Evolutionary conservation across 1,284 basidiomycete species (phyloP).

Genomic region (Ustilago trichophora): DNA sequence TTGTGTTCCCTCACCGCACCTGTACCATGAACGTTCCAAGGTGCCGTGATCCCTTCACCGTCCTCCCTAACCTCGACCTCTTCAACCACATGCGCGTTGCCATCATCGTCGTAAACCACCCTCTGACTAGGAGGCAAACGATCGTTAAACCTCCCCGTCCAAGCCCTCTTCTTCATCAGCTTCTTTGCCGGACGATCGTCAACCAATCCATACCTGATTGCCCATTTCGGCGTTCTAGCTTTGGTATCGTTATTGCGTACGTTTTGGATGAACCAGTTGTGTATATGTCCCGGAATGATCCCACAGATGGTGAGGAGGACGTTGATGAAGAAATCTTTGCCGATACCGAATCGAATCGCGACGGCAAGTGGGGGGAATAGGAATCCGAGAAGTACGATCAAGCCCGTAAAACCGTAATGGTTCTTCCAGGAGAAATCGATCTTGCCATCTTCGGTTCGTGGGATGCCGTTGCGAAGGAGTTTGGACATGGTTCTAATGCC

Average conservation of each 20-base stretch:
- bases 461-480: slow-evolving; percentile 41
- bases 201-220: slow-evolving; percentile 52
- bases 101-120: slow-evolving; percentile 51
- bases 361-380: slow-evolving; percentile 74
- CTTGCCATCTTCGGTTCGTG: slow-evolving; percentile 48
- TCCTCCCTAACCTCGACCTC: neutral
- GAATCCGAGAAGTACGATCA: slow-evolving; percentile 58
- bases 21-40: slow-evolving; percentile 6
- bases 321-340: slow-evolving; percentile 91
- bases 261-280: slow-evolving; percentile 54
- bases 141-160: slow-evolving; percentile 50
- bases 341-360: slow-evolving; percentile 91
- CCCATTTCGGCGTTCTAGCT: slow-evolving; percentile 55
- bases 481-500: slow-evolving; percentile 22
- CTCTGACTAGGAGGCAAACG: slow-evolving; percentile 26
- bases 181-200: slow-evolving; percentile 40
- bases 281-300: slow-evolving; percentile 69
- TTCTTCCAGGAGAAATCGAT: slow-evolving; percentile 45
- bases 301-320: slow-evolving; percentile 85
- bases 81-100: slow-evolving; percentile 33
- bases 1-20: slow-evolving; percentile 4
- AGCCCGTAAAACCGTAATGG: slow-evolving; percentile 53
- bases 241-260: slow-evolving; percentile 56
- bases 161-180: slow-evolving; percentile 38
- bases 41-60: neutral